Evolutionary conservation across 306 rosid genomes (phyloP).

Genomic region (Vigna trinervia): DNA sequence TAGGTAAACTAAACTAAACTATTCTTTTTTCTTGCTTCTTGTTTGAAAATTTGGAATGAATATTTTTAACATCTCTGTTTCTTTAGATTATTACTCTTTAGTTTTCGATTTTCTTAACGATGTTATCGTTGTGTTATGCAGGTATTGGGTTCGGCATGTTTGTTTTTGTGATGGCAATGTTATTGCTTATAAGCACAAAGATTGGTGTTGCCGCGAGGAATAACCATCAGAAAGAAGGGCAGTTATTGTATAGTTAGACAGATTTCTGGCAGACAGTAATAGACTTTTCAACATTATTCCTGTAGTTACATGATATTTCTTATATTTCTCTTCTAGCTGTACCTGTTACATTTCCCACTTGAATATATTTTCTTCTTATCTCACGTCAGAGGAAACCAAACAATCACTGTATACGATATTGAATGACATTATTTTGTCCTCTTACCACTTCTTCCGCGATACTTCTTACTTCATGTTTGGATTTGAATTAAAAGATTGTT

Average conservation of each 20-base stretch:
- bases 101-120: not conserved
- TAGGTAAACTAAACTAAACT: slow-evolving; percentile 45
- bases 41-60: not conserved
- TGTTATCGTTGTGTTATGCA: slow-evolving; percentile 51
- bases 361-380: not conserved
- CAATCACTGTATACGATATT: not conserved
- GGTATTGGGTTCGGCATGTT: slow-evolving; percentile 50
- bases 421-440: not conserved
- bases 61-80: not conserved
- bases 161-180: slow-evolving; percentile 41
- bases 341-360: not conserved
- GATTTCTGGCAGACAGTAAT: slow-evolving; percentile 38
- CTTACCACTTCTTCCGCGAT: not conserved
- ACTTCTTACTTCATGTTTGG: not conserved
- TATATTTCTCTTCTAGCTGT: not conserved
- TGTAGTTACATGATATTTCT: not conserved
- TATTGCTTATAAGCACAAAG: slow-evolving; percentile 40
- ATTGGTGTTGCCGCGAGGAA: slow-evolving; percentile 36
- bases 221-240: slow-evolving; percentile 38
- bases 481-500: not conserved
- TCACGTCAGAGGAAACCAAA: not conserved
- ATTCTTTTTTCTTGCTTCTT: not conserved
- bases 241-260: slow-evolving; percentile 43
- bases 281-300: not conserved
- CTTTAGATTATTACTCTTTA: not conserved